Evolutionary conservation across 305 asterid genomes (phyloP).

Genomic region (Fraxinus albicans): DNA sequence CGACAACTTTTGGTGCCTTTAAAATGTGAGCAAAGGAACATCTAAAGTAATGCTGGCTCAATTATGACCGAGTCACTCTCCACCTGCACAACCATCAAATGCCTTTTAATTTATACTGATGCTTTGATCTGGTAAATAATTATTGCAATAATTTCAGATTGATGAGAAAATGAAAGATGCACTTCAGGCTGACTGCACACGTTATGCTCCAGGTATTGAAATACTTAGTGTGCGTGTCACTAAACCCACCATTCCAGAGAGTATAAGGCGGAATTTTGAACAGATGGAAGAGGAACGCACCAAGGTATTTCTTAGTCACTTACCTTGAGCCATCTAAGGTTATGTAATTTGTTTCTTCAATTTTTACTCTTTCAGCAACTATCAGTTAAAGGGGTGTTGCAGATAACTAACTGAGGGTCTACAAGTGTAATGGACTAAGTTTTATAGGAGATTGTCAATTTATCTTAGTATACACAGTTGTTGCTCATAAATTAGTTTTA

Average conservation of each 20-base stretch:
- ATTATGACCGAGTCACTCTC: slow-evolving; percentile 3
- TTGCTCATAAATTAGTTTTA: neutral
- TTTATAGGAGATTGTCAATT: neutral
- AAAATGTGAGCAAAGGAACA: slow-evolving; percentile 19
- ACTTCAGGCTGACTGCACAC: slow-evolving; percentile 97
- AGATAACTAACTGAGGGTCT: neutral
- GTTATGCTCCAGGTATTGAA: slow-evolving; percentile 98
- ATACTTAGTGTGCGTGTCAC: slow-evolving; percentile 95
- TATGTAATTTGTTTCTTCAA: neutral
- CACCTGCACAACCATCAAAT: slow-evolving; percentile 21
- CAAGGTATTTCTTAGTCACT: slow-evolving; percentile 52
- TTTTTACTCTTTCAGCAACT: neutral
- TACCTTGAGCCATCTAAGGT: slow-evolving; percentile 4
- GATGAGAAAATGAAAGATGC: slow-evolving; percentile 99
- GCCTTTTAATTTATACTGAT: slow-evolving; percentile 4
- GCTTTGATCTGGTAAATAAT: neutral
- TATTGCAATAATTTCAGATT: slow-evolving; percentile 52
- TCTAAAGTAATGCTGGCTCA: neutral
- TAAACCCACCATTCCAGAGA: slow-evolving; percentile 86
- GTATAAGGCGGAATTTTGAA: slow-evolving; percentile 78
- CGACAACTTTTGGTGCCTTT: neutral
- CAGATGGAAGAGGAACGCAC: slow-evolving; percentile 99
- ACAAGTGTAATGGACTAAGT: neutral
- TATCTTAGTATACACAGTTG: neutral
- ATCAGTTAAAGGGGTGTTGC: neutral